These are phyloP conservation scores for Chaetomiaceae sp. DNA, from an alignment of 2,329 filamentous ascomycete genomes.

Conservation along the genomic window DNA sequence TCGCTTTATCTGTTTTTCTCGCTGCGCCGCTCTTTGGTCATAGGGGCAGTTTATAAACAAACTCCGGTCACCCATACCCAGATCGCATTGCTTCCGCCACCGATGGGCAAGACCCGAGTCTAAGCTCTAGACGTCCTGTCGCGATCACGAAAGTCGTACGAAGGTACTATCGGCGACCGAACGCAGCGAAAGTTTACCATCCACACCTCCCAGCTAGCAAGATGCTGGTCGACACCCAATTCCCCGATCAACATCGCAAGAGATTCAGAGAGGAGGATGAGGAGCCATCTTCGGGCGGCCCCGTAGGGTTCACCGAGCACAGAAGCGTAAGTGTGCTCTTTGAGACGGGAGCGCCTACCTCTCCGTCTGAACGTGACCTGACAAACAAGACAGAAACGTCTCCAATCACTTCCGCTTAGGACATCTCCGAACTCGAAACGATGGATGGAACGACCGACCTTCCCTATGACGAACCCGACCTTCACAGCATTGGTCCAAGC, in stretches of 20 bases:
- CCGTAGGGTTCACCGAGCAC: slow-evolving; percentile 46
- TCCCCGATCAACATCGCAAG: slow-evolving; percentile 40
- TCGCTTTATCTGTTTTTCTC: too few relatives aligned
- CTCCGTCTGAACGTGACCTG: slow-evolving; percentile 18
- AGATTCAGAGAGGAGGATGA: slow-evolving; percentile 43
- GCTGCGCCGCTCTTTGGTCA: too few relatives aligned
- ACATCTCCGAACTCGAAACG: slow-evolving; percentile 24
- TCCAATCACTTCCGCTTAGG: slow-evolving; percentile 24
- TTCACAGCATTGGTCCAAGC: slow-evolving; percentile 7
- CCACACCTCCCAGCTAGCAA: slow-evolving; percentile 10
- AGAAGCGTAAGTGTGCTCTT: slow-evolving; percentile 39
- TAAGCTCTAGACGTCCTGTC: too few relatives aligned
- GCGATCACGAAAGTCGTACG: too few relatives aligned
- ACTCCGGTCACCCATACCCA: too few relatives aligned
- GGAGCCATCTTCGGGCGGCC: slow-evolving; percentile 35
- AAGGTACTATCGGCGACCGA: too few relatives aligned
- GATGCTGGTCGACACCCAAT: slow-evolving; percentile 38
- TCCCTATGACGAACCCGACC: slow-evolving; percentile 17
- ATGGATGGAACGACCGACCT: slow-evolving; percentile 22
- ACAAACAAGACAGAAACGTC: slow-evolving; percentile 38
- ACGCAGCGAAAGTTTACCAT: too few relatives aligned
- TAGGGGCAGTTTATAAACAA: too few relatives aligned
- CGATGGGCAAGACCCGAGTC: too few relatives aligned
- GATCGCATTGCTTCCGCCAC: too few relatives aligned
- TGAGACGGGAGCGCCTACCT: not conserved